phyloP scores from a whole-genome alignment of 148 eudicot species.

The Cornus suecica region DNA sequence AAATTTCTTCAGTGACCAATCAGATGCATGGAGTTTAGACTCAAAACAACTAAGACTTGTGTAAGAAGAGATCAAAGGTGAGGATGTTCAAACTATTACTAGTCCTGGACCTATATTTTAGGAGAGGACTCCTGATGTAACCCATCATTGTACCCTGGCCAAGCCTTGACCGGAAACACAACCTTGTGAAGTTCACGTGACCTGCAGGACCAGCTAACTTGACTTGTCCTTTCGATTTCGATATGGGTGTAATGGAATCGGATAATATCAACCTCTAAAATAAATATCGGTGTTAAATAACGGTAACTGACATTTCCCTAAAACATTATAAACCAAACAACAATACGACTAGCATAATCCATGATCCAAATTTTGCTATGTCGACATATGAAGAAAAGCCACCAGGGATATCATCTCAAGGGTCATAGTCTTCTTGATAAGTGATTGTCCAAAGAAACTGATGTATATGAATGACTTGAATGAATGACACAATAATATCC shows the following conservation, averaged over 20 bases:
- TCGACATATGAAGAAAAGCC: not conserved
- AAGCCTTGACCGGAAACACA: not conserved
- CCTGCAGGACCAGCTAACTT: conserved; percentile 2
- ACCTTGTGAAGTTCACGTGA: conserved; percentile 23
- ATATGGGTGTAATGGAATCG: too few relatives aligned
- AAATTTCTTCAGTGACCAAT: conserved; percentile 13
- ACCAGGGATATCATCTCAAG: not conserved
- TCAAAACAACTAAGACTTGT: not conserved
- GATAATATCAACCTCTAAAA: too few relatives aligned
- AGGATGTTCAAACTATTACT: not conserved
- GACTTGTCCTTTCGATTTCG: too few relatives aligned
- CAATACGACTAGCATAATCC: not conserved
- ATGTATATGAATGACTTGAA: not conserved
- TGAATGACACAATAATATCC: not conserved
- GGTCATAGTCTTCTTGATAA: not conserved
- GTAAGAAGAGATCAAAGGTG: not conserved
- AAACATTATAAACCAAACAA: too few relatives aligned
- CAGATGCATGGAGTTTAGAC: not conserved
- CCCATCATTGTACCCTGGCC: not conserved
- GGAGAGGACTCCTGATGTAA: not conserved
- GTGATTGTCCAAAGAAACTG: not conserved
- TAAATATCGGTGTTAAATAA: too few relatives aligned
- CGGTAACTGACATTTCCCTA: too few relatives aligned
- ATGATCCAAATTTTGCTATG: not conserved
- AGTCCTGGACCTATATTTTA: not conserved